Percentiles rank a stretch among this genome's conserved stretches.
phyloP scores from a whole-genome alignment of 805 yeast species.

The Sugiyamaella lignohabitans region DNA sequence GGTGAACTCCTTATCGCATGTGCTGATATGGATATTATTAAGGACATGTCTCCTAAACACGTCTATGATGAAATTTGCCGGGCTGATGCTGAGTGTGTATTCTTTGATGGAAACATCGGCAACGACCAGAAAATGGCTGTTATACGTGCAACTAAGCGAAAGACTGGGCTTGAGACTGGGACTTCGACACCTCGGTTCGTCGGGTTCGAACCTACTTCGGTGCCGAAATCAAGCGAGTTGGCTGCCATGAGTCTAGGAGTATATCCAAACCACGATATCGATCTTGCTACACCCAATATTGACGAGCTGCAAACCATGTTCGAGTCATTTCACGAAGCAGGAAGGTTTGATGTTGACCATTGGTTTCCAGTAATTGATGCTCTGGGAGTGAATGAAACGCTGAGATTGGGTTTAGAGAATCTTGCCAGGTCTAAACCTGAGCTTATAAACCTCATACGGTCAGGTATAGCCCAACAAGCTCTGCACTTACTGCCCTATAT shows the following conservation, averaged over 20 bases:
- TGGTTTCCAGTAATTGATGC: constrained; percentile 76
- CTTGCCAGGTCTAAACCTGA: constrained; percentile 22
- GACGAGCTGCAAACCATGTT: constrained; percentile 54
- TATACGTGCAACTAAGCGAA: constrained; percentile 25
- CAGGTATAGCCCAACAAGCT: constrained; percentile 52
- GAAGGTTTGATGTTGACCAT: constrained; percentile 44
- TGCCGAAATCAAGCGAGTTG: constrained; percentile 50
- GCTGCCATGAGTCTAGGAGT: constrained; percentile 28
- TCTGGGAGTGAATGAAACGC: constrained; percentile 42
- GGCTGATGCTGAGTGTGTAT: constrained; percentile 43
- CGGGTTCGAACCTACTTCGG: constrained; percentile 74
- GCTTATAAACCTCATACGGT: constrained; percentile 28
- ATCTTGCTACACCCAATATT: constrained; percentile 62
- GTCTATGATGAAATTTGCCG: constrained; percentile 37
- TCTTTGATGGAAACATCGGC: constrained; percentile 66
- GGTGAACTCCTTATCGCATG: constrained; percentile 71
- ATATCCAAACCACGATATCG: constrained; percentile 42
- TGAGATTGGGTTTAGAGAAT: constrained; percentile 43
- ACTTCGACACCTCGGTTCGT: constrained; percentile 28
- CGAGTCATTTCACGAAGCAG: constrained; percentile 40
- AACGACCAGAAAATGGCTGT: constrained; percentile 36
- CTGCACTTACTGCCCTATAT: constrained; percentile 69
- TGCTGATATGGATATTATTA: constrained; percentile 77
- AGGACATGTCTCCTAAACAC: constrained; percentile 40
- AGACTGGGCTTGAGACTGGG: too few relatives aligned